Evolutionary conservation across 495 filamentous ascomycete species (phyloP), one percentile per base, ranked within the genome.

Genomic region (Baudoinia panamericana): DNA sequence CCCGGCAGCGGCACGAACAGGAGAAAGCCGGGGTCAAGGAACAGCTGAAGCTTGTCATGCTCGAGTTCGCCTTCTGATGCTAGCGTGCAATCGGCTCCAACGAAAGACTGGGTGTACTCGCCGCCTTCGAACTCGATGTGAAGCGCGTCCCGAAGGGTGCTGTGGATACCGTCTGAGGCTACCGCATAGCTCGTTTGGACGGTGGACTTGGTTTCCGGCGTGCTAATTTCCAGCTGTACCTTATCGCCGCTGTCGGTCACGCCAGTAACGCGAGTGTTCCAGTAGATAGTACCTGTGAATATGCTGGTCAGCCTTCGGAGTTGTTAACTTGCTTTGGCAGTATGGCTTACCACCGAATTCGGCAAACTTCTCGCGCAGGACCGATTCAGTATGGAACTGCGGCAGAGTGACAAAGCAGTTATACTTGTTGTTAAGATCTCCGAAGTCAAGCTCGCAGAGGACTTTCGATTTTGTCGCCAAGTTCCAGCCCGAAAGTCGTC

Each of bases 51-150:
- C 4, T 4, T 8, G 22, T 39, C 36, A 9, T 10, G 20, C 4
- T 7, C 7, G 12, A 39, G 11, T 7, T 33, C 17, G 10, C 15
- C 30, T 7, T 9, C 7, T 5, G 30, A 12, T 7, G 6, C 16
- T 13, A 40, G 21, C 7, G 5, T 5, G 30, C 12, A 6, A 24
- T 44, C 30, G 8, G 41, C 33, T 6, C 18, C 12, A 24, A 36
- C 12, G 16, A 35, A 22, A 3, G 17, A 12, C 4, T 11, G 10
- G 24, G 7, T 24, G 19, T 35, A 26, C 4, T 39, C 41, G 16
- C 16, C 22, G 31, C 41, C 41, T 28, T 44, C 32, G 32, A 39
- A 40, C 11, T 4, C 6, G 16, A 44, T 36, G 15, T 21, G 15
- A 4, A 37, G 30, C 19, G 8, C 11, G 9, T 28, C 11, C 10